Percentiles rank a stretch among this genome's conserved stretches.
phyloP scores from a whole-genome alignment of 2,329 filamentous ascomycete species.

The Fusarium sp. region DNA sequence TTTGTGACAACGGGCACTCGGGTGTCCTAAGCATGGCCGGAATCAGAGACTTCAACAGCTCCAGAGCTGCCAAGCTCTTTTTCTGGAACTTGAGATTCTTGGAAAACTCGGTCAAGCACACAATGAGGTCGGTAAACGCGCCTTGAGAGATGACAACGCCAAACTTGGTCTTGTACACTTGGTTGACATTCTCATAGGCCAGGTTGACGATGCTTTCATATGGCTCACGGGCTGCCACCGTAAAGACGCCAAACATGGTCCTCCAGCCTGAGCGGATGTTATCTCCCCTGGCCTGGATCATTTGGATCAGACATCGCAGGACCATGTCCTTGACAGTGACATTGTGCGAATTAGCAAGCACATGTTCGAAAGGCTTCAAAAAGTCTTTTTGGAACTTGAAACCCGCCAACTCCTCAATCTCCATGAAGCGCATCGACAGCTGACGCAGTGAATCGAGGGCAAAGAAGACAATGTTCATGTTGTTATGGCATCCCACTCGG shows the following conservation, averaged over 20 bases:
- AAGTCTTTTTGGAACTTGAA: constrained; percentile 99
- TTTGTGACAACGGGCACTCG: constrained; percentile 88
- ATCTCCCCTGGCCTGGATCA: constrained; percentile 96
- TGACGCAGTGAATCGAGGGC: constrained; percentile 95
- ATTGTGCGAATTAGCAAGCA: constrained; percentile 91
- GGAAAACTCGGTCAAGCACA: constrained; percentile 97
- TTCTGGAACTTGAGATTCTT: constrained; percentile 99
- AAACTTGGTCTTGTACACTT: constrained; percentile 95
- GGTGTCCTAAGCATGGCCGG: constrained; percentile 95
- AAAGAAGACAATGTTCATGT: constrained; percentile 97
- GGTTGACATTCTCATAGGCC: constrained; percentile 95
- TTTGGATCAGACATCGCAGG: constrained; percentile 93
- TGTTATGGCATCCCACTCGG: constrained; percentile 94
- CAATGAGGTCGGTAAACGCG: constrained; percentile 94
- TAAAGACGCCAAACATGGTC: constrained; percentile 99
- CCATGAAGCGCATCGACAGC: constrained; percentile 98
- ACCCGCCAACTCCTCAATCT: constrained; percentile 95
- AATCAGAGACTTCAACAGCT: constrained; percentile 92
- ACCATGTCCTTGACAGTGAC: constrained; percentile 98
- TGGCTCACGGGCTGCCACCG: constrained; percentile 90
- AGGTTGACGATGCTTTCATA: constrained; percentile 97
- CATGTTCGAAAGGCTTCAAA: constrained; percentile 96
- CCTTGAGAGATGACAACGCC: constrained; percentile 96
- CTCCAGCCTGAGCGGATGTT: constrained; percentile 99
- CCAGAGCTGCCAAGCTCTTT: constrained; percentile 95